Conservation (phyloP, 2,329 filamentous ascomycete species). For the Albophoma yamanashiensis region DNA sequence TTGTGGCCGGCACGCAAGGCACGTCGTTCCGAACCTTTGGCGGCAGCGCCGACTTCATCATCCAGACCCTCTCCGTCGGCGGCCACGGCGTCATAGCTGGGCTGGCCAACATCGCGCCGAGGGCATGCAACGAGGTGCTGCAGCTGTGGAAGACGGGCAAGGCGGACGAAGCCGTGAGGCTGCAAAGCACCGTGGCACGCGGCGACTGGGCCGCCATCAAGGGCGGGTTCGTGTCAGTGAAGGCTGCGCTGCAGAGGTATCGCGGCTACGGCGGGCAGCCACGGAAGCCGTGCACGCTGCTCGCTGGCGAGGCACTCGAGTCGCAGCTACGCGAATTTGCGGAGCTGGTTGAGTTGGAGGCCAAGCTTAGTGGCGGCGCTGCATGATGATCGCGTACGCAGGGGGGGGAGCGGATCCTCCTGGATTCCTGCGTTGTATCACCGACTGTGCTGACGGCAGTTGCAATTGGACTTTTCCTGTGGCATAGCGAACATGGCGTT, state of each 20-base stretch:
- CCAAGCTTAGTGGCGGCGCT: slow-evolving; percentile 18
- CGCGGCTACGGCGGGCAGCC: slow-evolving; percentile 54
- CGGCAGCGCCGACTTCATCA: slow-evolving; percentile 63
- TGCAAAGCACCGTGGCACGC: slow-evolving; percentile 54
- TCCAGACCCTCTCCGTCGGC: slow-evolving; percentile 59
- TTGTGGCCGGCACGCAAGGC: slow-evolving; percentile 31
- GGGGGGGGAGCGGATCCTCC: background rate
- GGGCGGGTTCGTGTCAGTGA: slow-evolving; percentile 58
- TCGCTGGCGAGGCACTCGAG: slow-evolving; percentile 11
- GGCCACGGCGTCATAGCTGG: slow-evolving; percentile 64
- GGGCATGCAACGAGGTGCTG: slow-evolving; percentile 50
- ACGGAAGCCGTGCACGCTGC: slow-evolving; percentile 35
- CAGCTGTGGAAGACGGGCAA: slow-evolving; percentile 50
- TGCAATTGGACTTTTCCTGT: background rate
- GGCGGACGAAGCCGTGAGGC: slow-evolving; percentile 43
- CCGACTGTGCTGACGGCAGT: background rate
- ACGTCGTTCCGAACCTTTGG: slow-evolving; percentile 55
- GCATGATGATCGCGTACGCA: background rate
- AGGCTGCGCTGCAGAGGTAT: slow-evolving; percentile 51
- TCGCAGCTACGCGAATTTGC: slow-evolving; percentile 12
- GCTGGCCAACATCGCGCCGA: slow-evolving; percentile 59
- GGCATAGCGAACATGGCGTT: background rate
- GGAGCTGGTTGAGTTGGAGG: slow-evolving; percentile 12
- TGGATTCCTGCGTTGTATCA: background rate
- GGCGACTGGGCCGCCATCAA: slow-evolving; percentile 63